Base-by-base conservation (phyloP, 2,329 filamentous ascomycete species). In the Aspergillus japonicus region DNA sequence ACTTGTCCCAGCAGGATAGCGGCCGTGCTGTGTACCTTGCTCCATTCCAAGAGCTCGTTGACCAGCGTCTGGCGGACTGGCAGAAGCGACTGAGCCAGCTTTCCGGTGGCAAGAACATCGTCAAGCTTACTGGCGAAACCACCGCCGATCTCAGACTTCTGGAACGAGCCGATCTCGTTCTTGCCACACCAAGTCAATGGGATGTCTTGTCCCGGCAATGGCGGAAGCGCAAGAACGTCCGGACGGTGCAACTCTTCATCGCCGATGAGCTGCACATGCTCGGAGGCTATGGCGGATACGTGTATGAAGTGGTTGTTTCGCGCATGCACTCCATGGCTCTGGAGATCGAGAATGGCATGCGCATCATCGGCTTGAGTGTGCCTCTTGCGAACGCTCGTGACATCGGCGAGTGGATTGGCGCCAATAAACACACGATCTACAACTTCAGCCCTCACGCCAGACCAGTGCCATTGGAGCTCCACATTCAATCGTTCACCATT, bases 301-400 rank as follows among this genome's bases (percentile, higher is more conserved):
- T 96, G 31, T 99, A 99, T 76, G 95, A 99, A 80, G 90, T 95
- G 55, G 88, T 99, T 55, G 91, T 99, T n/a, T 97, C 95, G 62
- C 89, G 95, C 55, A 97, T 98, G 90, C 92, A 96, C 73, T 95
- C 95, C 64, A 97, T 99, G 73, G 89, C 92, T 60, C 89, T 91
- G 1, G 92, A 97, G 73, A 89, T 91, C 0, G 90, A 96, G 74
- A 87, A 89, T 44, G 87, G 89, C 10, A 84, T 98, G 80, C 88
- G 95, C 54, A 94, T 98, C 50, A 80, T 99, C 56, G 95, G 92
- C 2, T 79, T 99, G 61, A 93, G 92, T 72, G 95, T 97, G 29
- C 96, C 95, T 24, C 83, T 99, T 23, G 89, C 95, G 5, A 98
- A 97, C 73, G 93, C 94, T 53, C 87, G 92, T 60, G 95, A 99